These are phyloP conservation scores for Linnemannia elongata DNA, from an alignment of 192 early-diverging fungal species.

Conservation along the genomic window DNA sequence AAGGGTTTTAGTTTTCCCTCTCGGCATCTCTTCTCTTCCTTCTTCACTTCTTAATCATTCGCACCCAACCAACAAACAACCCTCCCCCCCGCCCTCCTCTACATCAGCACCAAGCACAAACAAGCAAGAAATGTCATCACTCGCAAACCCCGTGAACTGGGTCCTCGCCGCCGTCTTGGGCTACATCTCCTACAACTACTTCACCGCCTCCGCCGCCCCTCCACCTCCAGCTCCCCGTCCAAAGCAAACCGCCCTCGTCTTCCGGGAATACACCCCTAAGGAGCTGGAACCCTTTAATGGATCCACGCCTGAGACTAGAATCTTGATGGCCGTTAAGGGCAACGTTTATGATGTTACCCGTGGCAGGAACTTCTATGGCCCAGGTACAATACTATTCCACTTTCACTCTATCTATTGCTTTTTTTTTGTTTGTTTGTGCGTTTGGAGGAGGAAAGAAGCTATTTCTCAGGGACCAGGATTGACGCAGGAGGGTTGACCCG, in stretches of 20 bases:
- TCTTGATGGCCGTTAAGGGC: conserved; percentile 88
- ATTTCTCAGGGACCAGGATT: background rate
- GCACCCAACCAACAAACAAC: too few relatives aligned
- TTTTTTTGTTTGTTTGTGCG: conserved; percentile 1
- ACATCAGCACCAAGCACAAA: background rate
- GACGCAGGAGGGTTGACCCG: too few relatives aligned
- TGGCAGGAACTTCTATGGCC: conserved; percentile 91
- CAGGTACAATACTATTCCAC: conserved; percentile 63
- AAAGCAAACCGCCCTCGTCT: conserved; percentile 66
- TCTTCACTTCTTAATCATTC: background rate
- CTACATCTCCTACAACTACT: conserved; percentile 68
- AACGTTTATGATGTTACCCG: conserved; percentile 91
- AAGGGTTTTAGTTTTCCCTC: background rate
- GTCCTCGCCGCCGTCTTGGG: conserved; percentile 68
- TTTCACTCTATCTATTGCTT: background rate
- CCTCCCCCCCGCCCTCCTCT: background rate
- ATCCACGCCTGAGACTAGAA: conserved; percentile 65
- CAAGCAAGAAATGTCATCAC: conserved; percentile 21
- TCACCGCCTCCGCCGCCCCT: conserved; percentile 34
- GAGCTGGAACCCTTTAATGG: conserved; percentile 85
- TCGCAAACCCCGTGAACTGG: conserved; percentile 79
- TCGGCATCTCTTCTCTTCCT: conserved; percentile 1
- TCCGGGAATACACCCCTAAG: conserved; percentile 83
- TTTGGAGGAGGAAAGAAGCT: background rate
- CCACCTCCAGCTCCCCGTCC: conserved; percentile 56